Evolutionary conservation across 495 filamentous ascomycete genomes (phyloP).

Genomic region (Hyaloscypha variabilis): DNA sequence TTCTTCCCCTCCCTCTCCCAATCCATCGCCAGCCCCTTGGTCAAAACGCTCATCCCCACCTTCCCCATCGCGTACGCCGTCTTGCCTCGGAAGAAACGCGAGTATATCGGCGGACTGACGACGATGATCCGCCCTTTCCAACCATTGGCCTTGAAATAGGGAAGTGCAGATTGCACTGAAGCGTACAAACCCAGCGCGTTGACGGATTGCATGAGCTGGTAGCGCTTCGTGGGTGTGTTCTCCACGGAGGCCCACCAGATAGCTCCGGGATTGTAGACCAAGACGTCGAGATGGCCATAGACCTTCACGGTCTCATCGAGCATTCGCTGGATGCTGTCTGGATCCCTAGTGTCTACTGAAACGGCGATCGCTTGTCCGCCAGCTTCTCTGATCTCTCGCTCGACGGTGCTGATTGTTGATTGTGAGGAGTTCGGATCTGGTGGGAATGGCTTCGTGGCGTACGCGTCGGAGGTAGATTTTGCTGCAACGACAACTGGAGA

Average conservation of each 20-base stretch:
- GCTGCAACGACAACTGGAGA: conserved; percentile 74
- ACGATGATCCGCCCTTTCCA: conserved; percentile 72
- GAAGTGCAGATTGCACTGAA: conserved; percentile 65
- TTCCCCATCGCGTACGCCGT: conserved; percentile 89
- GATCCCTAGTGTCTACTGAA: conserved; percentile 69
- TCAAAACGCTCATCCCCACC: conserved; percentile 80
- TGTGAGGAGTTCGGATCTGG: conserved; percentile 78
- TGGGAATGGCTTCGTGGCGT: conserved; percentile 61
- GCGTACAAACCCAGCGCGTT: conserved; percentile 79
- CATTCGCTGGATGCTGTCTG: conserved; percentile 61
- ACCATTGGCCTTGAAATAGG: conserved; percentile 55
- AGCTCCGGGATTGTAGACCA: conserved; percentile 84
- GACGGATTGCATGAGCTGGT: conserved; percentile 80
- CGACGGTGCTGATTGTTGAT: conserved; percentile 85
- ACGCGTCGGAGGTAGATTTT: conserved; percentile 73
- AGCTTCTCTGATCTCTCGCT: conserved; percentile 70
- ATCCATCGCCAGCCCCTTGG: conserved; percentile 83
- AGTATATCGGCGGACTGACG: conserved; percentile 84
- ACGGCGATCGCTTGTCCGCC: conserved; percentile 68
- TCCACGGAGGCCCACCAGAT: conserved; percentile 84
- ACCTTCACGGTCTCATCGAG: conserved; percentile 62
- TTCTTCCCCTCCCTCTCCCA: conserved; percentile 65
- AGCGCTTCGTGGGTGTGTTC: conserved; percentile 75
- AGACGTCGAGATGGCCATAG: conserved; percentile 67
- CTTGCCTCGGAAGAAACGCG: conserved; percentile 83